These are phyloP conservation scores for Terfezia boudieri DNA, from an alignment of 495 filamentous ascomycete species.

Conservation along the genomic window DNA sequence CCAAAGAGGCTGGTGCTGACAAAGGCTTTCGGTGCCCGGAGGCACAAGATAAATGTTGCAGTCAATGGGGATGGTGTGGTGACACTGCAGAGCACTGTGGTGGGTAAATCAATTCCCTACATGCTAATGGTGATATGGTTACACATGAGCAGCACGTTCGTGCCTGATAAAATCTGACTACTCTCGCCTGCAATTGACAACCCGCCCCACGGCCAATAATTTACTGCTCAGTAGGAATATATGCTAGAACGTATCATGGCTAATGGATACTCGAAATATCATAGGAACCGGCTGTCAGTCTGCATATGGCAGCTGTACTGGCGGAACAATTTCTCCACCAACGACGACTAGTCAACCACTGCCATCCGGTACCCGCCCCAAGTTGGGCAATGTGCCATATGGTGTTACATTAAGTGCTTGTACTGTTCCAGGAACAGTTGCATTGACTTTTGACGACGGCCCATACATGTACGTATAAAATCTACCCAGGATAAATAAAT, in stretches of 20 bases:
- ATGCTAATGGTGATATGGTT: not conserved
- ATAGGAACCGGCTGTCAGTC: conserved; percentile 16
- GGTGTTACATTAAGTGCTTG: conserved; percentile 20
- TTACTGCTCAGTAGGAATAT: not conserved
- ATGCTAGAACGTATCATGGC: not conserved
- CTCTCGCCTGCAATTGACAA: not conserved
- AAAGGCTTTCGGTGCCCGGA: not conserved
- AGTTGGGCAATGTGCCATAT: conserved; percentile 13
- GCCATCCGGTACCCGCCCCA: conserved; percentile 5
- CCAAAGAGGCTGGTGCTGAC: not conserved
- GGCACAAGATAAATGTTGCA: conserved; percentile 6
- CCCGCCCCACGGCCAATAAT: not conserved
- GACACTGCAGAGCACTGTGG: conserved; percentile 10
- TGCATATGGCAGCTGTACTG: conserved; percentile 6
- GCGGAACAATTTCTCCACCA: not conserved
- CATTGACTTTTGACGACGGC: conserved; percentile 25
- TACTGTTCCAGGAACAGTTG: conserved; percentile 30
- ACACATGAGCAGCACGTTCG: not conserved
- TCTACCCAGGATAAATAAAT: not conserved
- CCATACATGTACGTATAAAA: conserved; percentile 10
- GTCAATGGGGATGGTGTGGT: conserved; percentile 18
- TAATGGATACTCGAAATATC: conserved; percentile 1
- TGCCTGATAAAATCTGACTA: not conserved
- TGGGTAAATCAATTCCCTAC: conserved; percentile 2
- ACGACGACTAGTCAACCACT: not conserved